Conservation (phyloP, 306 rosid species). For the Senna tora region DNA sequence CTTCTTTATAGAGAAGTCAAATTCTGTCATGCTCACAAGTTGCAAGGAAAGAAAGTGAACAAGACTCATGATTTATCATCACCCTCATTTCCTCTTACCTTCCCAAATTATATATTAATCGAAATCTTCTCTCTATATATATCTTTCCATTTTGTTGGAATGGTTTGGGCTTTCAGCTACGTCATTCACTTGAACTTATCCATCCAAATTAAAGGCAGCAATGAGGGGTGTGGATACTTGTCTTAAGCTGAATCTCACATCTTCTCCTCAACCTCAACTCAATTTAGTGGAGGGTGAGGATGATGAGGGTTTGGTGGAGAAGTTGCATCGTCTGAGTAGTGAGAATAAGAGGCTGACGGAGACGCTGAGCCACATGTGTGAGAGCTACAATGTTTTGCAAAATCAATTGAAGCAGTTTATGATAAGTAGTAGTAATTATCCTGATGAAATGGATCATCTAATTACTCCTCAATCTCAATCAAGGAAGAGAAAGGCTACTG, state of each 20-base stretch:
- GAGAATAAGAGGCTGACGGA: slow-evolving; percentile 70
- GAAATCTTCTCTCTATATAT: not conserved
- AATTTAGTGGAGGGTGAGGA: too few species aligned
- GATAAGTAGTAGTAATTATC: not conserved
- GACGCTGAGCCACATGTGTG: slow-evolving; percentile 46
- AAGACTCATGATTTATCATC: not conserved
- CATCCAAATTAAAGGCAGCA: too few species aligned
- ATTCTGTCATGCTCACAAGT: too few species aligned
- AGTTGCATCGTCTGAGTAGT: slow-evolving; percentile 52
- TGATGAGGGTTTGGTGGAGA: slow-evolving; percentile 43
- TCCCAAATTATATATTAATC: slow-evolving; percentile 25
- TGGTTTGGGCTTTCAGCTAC: not conserved
- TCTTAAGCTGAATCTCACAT: slow-evolving; percentile 60
- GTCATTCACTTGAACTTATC: not conserved
- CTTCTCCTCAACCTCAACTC: slow-evolving; percentile 29
- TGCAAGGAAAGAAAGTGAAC: slow-evolving; percentile 7
- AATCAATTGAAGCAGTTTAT: slow-evolving; percentile 48
- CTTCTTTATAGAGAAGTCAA: too few species aligned
- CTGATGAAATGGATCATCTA: too few species aligned
- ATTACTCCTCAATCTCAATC: too few species aligned
- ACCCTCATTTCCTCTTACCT: slow-evolving; percentile 50
- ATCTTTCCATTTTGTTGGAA: slow-evolving; percentile 6
- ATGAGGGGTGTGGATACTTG: slow-evolving; percentile 37
- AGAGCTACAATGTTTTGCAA: slow-evolving; percentile 51
- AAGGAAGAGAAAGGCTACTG: slow-evolving; percentile 55